phyloP scores from a whole-genome alignment of 768 basidiomycete species.

The Phlegmacium glaucopus region DNA sequence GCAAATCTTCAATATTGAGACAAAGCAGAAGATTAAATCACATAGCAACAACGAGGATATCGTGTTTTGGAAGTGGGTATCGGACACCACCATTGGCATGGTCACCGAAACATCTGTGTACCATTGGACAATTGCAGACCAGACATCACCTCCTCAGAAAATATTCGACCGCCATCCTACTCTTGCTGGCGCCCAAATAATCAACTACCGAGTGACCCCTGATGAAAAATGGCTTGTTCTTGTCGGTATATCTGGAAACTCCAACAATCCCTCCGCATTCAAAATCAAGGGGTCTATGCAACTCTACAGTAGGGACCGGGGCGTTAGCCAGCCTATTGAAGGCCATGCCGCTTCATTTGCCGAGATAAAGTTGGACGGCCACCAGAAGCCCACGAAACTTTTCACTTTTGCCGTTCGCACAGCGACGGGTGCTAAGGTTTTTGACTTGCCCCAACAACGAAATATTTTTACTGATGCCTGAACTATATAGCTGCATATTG shows the following conservation, averaged over 20 bases:
- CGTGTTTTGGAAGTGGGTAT: slow-evolving; percentile 99
- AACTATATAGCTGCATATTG: slow-evolving; percentile 80
- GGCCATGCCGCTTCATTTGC: slow-evolving; percentile 98
- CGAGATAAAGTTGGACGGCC: slow-evolving; percentile 86
- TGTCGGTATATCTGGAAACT: slow-evolving; percentile 90
- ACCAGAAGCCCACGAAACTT: slow-evolving; percentile 80
- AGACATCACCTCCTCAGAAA: slow-evolving; percentile 81
- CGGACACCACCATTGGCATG: slow-evolving; percentile 86
- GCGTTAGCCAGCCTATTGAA: slow-evolving; percentile 96
- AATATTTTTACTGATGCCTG: slow-evolving; percentile 1
- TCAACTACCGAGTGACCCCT: slow-evolving; percentile 90
- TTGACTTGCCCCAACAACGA: slow-evolving; percentile 13
- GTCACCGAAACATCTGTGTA: slow-evolving; percentile 92
- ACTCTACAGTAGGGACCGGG: slow-evolving; percentile 88
- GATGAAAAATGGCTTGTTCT: slow-evolving; percentile 99
- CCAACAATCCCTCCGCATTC: slow-evolving; percentile 92
- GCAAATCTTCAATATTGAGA: slow-evolving; percentile 97
- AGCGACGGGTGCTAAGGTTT: slow-evolving; percentile 95
- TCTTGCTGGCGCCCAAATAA: slow-evolving; percentile 94
- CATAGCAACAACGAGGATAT: slow-evolving; percentile 92
- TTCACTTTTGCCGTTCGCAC: slow-evolving; percentile 96
- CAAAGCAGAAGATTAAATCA: slow-evolving; percentile 96
- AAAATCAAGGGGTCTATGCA: slow-evolving; percentile 99
- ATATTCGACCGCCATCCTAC: slow-evolving; percentile 95
- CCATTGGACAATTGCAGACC: slow-evolving; percentile 83